Percentiles rank a stretch among this genome's conserved stretches.
These are phyloP conservation scores for Penicillium diatomitis DNA, from an alignment of 495 filamentous ascomycete species.

Conservation along the genomic window DNA sequence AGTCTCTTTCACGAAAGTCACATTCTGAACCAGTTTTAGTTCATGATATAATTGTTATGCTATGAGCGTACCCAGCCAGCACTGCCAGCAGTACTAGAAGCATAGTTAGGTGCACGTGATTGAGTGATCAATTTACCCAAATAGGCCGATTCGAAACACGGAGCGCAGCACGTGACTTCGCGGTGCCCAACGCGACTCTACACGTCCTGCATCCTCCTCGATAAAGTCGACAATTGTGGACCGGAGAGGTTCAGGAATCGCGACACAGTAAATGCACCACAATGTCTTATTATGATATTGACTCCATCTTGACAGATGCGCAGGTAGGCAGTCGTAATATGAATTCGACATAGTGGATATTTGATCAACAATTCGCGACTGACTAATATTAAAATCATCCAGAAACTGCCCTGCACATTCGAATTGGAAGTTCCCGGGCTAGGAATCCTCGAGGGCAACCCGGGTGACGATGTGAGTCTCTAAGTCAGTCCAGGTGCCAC, in stretches of 20 bases:
- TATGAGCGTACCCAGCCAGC: too few species aligned
- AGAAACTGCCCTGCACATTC: slow-evolving; percentile 96
- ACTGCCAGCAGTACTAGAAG: too few species aligned
- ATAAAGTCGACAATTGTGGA: too few species aligned
- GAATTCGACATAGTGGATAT: slow-evolving; percentile 6
- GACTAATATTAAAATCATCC: slow-evolving; percentile 10
- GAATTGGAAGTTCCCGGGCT: slow-evolving; percentile 79
- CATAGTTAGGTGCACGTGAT: neutral
- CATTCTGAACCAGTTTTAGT: too few species aligned
- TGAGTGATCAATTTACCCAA: neutral
- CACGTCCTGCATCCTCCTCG: neutral
- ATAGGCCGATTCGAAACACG: neutral
- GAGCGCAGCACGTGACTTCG: slow-evolving; percentile 11
- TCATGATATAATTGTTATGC: too few species aligned
- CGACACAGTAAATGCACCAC: slow-evolving; percentile 9
- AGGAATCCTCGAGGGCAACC: slow-evolving; percentile 78
- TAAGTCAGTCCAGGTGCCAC: neutral
- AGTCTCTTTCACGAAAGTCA: too few species aligned
- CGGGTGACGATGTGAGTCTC: slow-evolving; percentile 47
- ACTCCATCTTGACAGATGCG: slow-evolving; percentile 85
- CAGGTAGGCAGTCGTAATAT: slow-evolving; percentile 41
- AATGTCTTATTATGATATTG: slow-evolving; percentile 88
- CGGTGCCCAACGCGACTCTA: slow-evolving; percentile 9
- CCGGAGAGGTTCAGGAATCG: neutral
- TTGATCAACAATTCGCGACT: neutral